These are phyloP conservation scores for Dinochytrium kinnereticum DNA, from an alignment of 371 early-diverging fungal genomes.

Conservation along the genomic window DNA sequence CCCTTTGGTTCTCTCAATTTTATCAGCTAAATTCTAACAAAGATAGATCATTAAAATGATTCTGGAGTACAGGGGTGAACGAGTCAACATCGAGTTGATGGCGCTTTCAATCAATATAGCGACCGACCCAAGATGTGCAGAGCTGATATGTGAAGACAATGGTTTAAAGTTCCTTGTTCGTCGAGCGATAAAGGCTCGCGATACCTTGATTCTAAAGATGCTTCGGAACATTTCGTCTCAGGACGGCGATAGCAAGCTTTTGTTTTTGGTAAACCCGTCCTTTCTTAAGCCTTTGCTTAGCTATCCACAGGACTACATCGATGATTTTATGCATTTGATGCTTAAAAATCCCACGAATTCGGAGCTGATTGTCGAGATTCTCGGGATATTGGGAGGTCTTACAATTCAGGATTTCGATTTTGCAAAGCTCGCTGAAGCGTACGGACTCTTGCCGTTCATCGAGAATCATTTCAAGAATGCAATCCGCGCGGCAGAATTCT, in stretches of 20 bases:
- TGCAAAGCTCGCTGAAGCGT: constrained; percentile 49
- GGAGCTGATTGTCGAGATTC: constrained; percentile 53
- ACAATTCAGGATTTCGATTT: constrained; percentile 56
- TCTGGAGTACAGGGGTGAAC: constrained; percentile 48
- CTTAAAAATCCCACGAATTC: constrained; percentile 38
- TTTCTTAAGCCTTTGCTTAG: not conserved
- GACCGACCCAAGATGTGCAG: constrained; percentile 38
- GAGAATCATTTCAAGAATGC: constrained; percentile 22
- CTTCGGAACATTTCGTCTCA: constrained; percentile 47
- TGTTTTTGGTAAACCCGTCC: constrained; percentile 46
- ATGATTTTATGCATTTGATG: constrained; percentile 53
- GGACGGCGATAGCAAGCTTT: constrained; percentile 41
- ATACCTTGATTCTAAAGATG: constrained; percentile 57
- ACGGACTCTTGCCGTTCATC: constrained; percentile 44
- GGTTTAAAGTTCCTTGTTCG: constrained; percentile 56
- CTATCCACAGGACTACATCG: constrained; percentile 53
- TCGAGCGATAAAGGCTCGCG: constrained; percentile 54
- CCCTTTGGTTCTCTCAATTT: constrained; percentile 30
- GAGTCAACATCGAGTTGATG: constrained; percentile 50
- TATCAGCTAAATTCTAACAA: not conserved
- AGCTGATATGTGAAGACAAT: constrained; percentile 46
- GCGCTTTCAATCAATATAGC: constrained; percentile 56
- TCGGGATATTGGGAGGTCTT: constrained; percentile 49
- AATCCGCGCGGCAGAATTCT: constrained; percentile 16
- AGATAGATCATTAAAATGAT: constrained; percentile 50